Evolutionary conservation across 306 rosid genomes (phyloP).

Genomic region (Dryas alaskensis): DNA sequence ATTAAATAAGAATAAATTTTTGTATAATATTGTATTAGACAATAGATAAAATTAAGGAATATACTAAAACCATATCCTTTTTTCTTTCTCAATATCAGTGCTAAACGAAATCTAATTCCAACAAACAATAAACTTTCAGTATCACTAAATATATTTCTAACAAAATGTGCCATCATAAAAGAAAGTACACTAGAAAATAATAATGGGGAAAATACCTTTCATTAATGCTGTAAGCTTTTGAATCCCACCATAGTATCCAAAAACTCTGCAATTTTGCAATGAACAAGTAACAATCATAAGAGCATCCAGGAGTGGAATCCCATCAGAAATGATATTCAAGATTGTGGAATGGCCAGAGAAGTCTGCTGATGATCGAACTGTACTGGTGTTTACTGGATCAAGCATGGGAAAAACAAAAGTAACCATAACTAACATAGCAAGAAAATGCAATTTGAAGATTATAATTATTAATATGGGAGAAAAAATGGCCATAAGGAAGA

Average conservation of each 20-base stretch:
- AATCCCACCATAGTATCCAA: slow-evolving; percentile 90
- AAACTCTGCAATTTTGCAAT: slow-evolving; percentile 81
- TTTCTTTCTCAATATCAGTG: not conserved
- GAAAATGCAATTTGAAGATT: not conserved
- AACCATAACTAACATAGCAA: slow-evolving; percentile 28
- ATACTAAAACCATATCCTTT: not conserved
- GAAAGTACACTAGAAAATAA: not conserved
- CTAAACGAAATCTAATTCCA: not conserved
- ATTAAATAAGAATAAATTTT: no score
- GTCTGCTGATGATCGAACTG: slow-evolving; percentile 50
- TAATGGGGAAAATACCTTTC: slow-evolving; percentile 64
- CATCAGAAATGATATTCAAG: slow-evolving; percentile 67
- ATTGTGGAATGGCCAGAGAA: slow-evolving; percentile 58
- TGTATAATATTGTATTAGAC: not conserved
- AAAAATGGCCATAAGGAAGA: not conserved
- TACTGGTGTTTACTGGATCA: slow-evolving; percentile 58
- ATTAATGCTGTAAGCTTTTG: slow-evolving; percentile 82
- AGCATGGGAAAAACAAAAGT: slow-evolving; percentile 25
- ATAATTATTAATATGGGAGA: not conserved
- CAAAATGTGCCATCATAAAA: not conserved
- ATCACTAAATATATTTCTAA: not conserved
- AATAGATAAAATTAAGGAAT: not conserved
- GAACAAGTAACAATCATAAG: slow-evolving; percentile 69
- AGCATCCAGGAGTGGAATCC: slow-evolving; percentile 72
- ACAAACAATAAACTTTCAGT: slow-evolving; percentile 3